phyloP scores from a whole-genome alignment of 2,329 filamentous ascomycete genomes.

The Alternaria viburni region DNA sequence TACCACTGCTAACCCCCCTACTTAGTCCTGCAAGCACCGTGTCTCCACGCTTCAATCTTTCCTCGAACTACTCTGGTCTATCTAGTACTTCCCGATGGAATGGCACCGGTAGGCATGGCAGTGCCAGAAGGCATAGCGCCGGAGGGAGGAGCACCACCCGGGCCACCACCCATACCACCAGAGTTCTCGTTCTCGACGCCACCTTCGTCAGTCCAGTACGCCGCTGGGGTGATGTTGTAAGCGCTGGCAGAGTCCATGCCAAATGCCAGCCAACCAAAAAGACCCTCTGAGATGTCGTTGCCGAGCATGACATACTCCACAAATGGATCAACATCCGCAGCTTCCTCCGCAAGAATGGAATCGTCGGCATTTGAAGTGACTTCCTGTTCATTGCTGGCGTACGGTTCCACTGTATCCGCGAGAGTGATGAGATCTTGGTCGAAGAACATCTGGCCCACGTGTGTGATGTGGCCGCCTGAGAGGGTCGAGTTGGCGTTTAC shows the following conservation, averaged over 20 bases:
- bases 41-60: conserved; percentile 2
- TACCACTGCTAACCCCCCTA: background rate
- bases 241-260: conserved; percentile 34
- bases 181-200: conserved; percentile 28
- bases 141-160: background rate
- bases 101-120: conserved; percentile 22
- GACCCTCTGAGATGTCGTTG: conserved; percentile 48
- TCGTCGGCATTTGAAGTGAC: conserved; percentile 62
- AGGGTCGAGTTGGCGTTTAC: conserved; percentile 49
- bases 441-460: conserved; percentile 55
- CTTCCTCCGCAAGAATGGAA: conserved; percentile 55
- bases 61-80: conserved; percentile 2
- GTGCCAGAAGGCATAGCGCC: conserved; percentile 1
- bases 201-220: conserved; percentile 33
- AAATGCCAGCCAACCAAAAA: conserved; percentile 45
- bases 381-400: conserved; percentile 50
- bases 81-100: background rate
- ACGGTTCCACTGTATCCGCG: conserved; percentile 57
- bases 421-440: conserved; percentile 47
- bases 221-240: conserved; percentile 39
- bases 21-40: background rate
- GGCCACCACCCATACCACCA: background rate
- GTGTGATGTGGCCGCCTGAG: conserved; percentile 48
- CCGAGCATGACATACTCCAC: conserved; percentile 65
- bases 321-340: conserved; percentile 60